A percentile compares a stretch with the other conserved stretches of the same genome.
Evolutionary conservation across 2,329 filamentous ascomycete genomes (phyloP).

Genomic region (Aspergillus japonicus): DNA sequence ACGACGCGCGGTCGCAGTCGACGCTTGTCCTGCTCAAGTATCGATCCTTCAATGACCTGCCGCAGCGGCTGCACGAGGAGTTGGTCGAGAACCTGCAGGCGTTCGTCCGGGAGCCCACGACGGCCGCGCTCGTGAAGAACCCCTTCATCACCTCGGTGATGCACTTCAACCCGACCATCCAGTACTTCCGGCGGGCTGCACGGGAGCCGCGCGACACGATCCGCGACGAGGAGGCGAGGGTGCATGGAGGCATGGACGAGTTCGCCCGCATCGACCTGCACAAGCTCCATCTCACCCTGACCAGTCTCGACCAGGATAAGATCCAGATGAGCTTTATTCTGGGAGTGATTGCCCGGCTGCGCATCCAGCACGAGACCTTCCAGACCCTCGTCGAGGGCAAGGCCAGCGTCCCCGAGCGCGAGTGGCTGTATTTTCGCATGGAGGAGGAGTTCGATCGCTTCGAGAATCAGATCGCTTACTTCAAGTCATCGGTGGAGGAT

Average conservation of each 20-base stretch:
- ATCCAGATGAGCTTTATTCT: constrained; percentile 12
- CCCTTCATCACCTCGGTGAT: constrained; percentile 9
- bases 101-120: constrained; percentile 2
- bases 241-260: constrained; percentile 2
- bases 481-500: constrained; percentile 9
- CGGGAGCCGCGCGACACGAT: constrained; percentile 8
- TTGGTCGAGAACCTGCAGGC: constrained; percentile 6
- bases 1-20: constrained; percentile 3
- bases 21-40: constrained; percentile 8
- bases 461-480: constrained; percentile 10
- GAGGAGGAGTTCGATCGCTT: constrained; percentile 11
- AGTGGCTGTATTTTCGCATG: constrained; percentile 6
- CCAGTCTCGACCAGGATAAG: constrained; percentile 8
- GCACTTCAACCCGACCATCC: constrained; percentile 10
- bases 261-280: constrained; percentile 5
- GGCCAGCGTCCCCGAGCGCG: neutral
- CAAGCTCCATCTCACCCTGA: constrained; percentile 8
- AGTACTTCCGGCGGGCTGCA: constrained; percentile 7
- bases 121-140: constrained; percentile 2
- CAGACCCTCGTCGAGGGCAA: constrained; percentile 5
- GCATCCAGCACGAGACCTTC: constrained; percentile 8
- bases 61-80: constrained; percentile 8
- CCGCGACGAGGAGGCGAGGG: constrained; percentile 6
- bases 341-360: constrained; percentile 6
- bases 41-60: constrained; percentile 8